Conservation (phyloP, 371 early-diverging fungal species). For the Smittium culicis region DNA sequence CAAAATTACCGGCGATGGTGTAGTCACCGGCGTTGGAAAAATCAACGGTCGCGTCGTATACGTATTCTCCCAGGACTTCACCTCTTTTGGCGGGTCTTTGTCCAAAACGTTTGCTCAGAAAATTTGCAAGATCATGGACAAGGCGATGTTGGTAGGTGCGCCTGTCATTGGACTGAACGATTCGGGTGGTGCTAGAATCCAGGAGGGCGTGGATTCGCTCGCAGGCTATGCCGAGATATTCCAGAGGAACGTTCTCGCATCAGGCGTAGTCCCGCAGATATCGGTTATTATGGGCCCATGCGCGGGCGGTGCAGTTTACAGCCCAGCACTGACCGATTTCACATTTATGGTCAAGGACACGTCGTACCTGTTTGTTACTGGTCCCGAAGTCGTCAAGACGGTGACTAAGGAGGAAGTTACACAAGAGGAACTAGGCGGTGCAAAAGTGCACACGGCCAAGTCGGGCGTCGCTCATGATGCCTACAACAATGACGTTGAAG, state of each 20-base stretch:
- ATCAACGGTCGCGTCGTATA: constrained; percentile 83
- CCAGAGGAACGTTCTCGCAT: constrained; percentile 81
- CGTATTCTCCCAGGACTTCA: constrained; percentile 91
- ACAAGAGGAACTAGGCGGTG: constrained; percentile 94
- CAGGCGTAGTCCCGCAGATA: constrained; percentile 91
- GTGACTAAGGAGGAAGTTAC: constrained; percentile 89
- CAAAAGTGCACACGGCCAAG: constrained; percentile 75
- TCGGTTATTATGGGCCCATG: constrained; percentile 96
- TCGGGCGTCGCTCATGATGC: constrained; percentile 84
- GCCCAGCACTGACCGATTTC: constrained; percentile 92
- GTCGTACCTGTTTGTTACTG: constrained; percentile 94
- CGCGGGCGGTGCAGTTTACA: constrained; percentile 94
- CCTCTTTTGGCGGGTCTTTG: constrained; percentile 82
- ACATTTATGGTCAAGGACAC: constrained; percentile 92
- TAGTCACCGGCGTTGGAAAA: constrained; percentile 88
- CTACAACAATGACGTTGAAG: constrained; percentile 87
- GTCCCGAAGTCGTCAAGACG: constrained; percentile 92
- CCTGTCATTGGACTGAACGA: constrained; percentile 93
- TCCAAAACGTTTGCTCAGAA: constrained; percentile 83
- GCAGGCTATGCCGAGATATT: constrained; percentile 96
- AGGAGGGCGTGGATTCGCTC: constrained; percentile 93
- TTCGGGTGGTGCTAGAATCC: constrained; percentile 95
- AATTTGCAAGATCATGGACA: constrained; percentile 91
- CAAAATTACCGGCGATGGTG: constrained; percentile 87
- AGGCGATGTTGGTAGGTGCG: constrained; percentile 83